phyloP scores from a whole-genome alignment of 495 filamentous ascomycete species.

The Pseudomonodictys pantanalensis region DNA sequence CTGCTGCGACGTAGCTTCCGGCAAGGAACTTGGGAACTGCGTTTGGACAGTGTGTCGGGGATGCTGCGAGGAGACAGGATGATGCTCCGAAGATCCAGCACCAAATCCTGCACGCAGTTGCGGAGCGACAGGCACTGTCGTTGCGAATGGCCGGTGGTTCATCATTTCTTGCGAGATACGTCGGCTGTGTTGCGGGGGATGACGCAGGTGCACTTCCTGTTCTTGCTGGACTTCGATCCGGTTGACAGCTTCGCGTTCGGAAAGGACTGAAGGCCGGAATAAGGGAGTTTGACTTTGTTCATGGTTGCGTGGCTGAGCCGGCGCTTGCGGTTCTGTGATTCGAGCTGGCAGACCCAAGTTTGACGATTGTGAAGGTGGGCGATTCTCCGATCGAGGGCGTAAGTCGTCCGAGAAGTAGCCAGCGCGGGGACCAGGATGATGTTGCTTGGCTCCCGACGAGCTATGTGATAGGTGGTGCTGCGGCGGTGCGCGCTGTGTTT shows the following conservation, averaged over 20 bases:
- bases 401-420: slow-evolving; percentile 22
- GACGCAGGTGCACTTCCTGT: slow-evolving; percentile 2
- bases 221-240: slow-evolving; percentile 13
- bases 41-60: slow-evolving; percentile 6
- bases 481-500: slow-evolving; percentile 1
- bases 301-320: neutral
- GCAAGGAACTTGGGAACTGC: no score
- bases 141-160: slow-evolving; percentile 16
- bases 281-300: slow-evolving; percentile 11
- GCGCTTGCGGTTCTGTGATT: slow-evolving; percentile 8
- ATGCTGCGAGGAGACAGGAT: slow-evolving; percentile 12
- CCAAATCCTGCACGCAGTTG: slow-evolving; percentile 10
- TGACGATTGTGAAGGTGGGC: slow-evolving; percentile 18
- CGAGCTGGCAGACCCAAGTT: slow-evolving; percentile 2
- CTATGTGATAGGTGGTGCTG: slow-evolving; percentile 11
- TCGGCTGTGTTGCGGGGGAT: slow-evolving; percentile 13
- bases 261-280: slow-evolving; percentile 16
- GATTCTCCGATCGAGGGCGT: slow-evolving; percentile 14
- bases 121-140: slow-evolving; percentile 4
- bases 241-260: slow-evolving; percentile 16
- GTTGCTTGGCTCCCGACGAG: slow-evolving; percentile 1
- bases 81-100: slow-evolving; percentile 21
- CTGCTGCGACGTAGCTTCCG: slow-evolving; percentile 11
- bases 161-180: slow-evolving; percentile 22
- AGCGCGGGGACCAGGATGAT: slow-evolving; percentile 22